Conservation (phyloP, 2,329 filamentous ascomycete species). For the Pseudofabraea citricarpa region DNA sequence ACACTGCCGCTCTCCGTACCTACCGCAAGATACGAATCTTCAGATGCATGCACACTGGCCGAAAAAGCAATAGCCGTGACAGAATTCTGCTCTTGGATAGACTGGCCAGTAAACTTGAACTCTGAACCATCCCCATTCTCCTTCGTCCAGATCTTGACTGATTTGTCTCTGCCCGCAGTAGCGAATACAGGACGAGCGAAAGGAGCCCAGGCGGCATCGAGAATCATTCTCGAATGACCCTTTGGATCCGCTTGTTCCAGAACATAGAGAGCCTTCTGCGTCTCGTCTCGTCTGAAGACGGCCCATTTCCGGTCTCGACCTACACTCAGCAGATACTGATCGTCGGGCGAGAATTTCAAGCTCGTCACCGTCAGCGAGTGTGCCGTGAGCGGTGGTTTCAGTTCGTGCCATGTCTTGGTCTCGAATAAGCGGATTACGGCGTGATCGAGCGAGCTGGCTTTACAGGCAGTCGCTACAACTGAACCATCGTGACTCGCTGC, state of each 20-base stretch:
- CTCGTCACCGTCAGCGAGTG: conserved; percentile 84
- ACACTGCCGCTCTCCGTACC: conserved; percentile 46
- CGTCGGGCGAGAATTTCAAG: conserved; percentile 73
- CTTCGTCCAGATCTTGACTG: conserved; percentile 64
- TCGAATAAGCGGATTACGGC: conserved; percentile 92
- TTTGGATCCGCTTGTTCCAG: conserved; percentile 67
- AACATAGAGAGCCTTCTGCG: conserved; percentile 41
- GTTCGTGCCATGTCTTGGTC: conserved; percentile 80
- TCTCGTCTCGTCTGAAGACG: conserved; percentile 58
- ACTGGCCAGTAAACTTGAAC: conserved; percentile 37
- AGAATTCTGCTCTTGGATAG: conserved; percentile 48
- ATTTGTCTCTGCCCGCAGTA: conserved; percentile 87
- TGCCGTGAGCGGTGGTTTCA: conserved; percentile 75
- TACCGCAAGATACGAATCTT: conserved; percentile 45
- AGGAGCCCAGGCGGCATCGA: conserved; percentile 79
- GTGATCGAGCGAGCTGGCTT: conserved; percentile 87
- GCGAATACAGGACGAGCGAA: conserved; percentile 55
- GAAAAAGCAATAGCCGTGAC: conserved; percentile 71
- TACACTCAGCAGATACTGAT: conserved; percentile 75
- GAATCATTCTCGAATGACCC: conserved; percentile 87
- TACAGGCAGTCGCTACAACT: conserved; percentile 86
- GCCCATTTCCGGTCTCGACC: conserved; percentile 90
- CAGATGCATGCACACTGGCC: too few relatives aligned
- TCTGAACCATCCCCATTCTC: conserved; percentile 26
- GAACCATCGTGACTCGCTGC: conserved; percentile 70